Conservation (phyloP, 768 basidiomycete genomes). For the Amylocystis lapponica region DNA sequence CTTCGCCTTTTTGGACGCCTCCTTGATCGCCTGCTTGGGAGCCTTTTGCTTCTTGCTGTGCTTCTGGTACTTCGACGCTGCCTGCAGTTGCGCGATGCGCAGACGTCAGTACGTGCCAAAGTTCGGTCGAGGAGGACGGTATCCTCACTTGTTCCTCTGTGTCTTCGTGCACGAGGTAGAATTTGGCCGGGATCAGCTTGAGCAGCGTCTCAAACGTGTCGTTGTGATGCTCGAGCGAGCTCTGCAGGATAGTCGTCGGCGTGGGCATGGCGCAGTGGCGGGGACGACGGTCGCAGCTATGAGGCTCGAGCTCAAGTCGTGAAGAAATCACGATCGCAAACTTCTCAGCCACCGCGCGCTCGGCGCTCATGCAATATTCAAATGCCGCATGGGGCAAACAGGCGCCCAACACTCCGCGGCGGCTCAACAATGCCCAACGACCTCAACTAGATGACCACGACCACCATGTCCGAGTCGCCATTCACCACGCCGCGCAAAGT, state of each 20-base stretch:
- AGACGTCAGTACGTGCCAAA: neutral
- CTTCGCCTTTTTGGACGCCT: slow-evolving; percentile 84
- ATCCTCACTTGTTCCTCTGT: slow-evolving; percentile 61
- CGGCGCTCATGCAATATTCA: neutral
- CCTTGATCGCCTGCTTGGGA: slow-evolving; percentile 82
- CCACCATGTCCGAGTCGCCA: slow-evolving; percentile 23
- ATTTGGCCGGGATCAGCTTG: slow-evolving; percentile 83
- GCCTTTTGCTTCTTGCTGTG: slow-evolving; percentile 76
- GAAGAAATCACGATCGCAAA: neutral
- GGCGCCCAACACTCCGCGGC: slow-evolving; percentile 1
- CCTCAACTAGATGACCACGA: neutral
- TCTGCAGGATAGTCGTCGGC: slow-evolving; percentile 39
- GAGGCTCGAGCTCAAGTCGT: too few species aligned
- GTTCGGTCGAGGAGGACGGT: neutral
- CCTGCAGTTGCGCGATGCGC: slow-evolving; percentile 27
- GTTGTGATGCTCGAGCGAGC: slow-evolving; percentile 80
- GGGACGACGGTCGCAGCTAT: too few species aligned
- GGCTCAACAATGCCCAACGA: too few species aligned
- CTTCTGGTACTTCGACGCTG: slow-evolving; percentile 71
- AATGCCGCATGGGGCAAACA: slow-evolving; percentile 6
- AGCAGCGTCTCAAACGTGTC: slow-evolving; percentile 79
- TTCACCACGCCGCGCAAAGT: slow-evolving; percentile 59
- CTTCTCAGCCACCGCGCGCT: neutral
- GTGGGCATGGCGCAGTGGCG: slow-evolving; percentile 50
- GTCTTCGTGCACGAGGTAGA: slow-evolving; percentile 71